A percentile compares a stretch with the other conserved stretches of the same genome.
Evolutionary conservation across 352 stramenopile species (phyloP).

Genomic region (Globisporangium lucens): DNA sequence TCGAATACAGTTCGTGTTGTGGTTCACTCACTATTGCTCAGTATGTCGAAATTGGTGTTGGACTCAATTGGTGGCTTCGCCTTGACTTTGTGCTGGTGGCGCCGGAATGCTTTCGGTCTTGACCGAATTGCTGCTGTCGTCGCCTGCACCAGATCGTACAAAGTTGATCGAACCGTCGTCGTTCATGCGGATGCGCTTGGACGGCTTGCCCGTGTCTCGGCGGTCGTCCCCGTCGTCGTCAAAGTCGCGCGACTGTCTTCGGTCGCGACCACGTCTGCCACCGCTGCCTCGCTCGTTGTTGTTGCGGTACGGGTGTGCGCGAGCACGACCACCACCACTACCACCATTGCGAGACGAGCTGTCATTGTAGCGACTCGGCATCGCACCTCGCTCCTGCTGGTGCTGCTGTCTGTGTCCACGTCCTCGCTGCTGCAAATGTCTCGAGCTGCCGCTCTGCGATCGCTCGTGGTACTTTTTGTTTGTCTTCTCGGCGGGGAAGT

Average conservation of each 20-base stretch:
- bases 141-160: constrained; percentile 24
- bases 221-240: constrained; percentile 13
- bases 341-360: constrained; percentile 12
- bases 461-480: constrained; percentile 74
- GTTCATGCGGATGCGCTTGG: constrained; percentile 56
- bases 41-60: background rate
- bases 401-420: constrained; percentile 19
- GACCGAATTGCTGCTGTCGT: background rate
- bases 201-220: constrained; percentile 38
- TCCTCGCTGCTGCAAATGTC: constrained; percentile 17
- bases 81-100: background rate
- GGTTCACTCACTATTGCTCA: background rate
- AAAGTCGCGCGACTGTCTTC: constrained; percentile 14
- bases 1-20: background rate
- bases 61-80: background rate
- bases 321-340: constrained; percentile 20
- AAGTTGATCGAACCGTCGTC: constrained; percentile 62
- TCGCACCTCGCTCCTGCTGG: constrained; percentile 24
- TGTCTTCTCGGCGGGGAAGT: constrained; percentile 78
- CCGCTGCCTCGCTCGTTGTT: constrained; percentile 19
- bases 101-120: background rate
- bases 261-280: constrained; percentile 5
- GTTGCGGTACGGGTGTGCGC: constrained; percentile 43
- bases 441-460: constrained; percentile 8
- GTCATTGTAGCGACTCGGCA: constrained; percentile 27